Conservation (phyloP, 805 yeast genomes). For the Candida mattraensis region DNA sequence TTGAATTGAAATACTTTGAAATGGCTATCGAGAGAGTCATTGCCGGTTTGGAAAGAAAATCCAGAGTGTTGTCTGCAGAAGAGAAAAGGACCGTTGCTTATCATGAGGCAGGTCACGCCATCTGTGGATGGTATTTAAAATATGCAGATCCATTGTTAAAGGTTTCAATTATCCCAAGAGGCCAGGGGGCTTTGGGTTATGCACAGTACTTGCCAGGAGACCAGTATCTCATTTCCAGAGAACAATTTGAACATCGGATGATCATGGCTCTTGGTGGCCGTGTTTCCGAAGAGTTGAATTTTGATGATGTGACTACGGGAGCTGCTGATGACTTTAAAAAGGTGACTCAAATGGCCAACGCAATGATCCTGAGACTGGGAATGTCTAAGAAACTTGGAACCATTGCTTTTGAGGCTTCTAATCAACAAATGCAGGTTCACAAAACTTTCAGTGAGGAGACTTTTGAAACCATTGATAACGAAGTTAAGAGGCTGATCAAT, state of each 20-base stretch:
- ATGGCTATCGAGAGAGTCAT: slow-evolving; percentile 96
- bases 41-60: slow-evolving; percentile 92
- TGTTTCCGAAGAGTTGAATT: slow-evolving; percentile 92
- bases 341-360: slow-evolving; percentile 88
- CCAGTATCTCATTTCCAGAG: slow-evolving; percentile 73
- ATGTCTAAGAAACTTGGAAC: slow-evolving; percentile 90
- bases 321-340: slow-evolving; percentile 96
- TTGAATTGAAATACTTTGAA: slow-evolving; percentile 81
- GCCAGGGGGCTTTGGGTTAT: slow-evolving; percentile 95
- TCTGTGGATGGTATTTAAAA: slow-evolving; percentile 94
- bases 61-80: slow-evolving; percentile 76
- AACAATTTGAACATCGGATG: slow-evolving; percentile 79
- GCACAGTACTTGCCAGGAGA: slow-evolving; percentile 97
- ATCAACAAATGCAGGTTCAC: slow-evolving; percentile 46
- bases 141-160: slow-evolving; percentile 91
- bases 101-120: slow-evolving; percentile 99
- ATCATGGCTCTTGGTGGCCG: slow-evolving; percentile 97
- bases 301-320: slow-evolving; percentile 90
- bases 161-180: slow-evolving; percentile 96
- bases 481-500: slow-evolving; percentile 73
- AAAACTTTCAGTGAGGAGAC: slow-evolving; percentile 92
- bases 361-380: slow-evolving; percentile 91
- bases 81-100: slow-evolving; percentile 92
- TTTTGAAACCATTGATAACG: slow-evolving; percentile 75
- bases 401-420: slow-evolving; percentile 69